Evolutionary conservation across 164 flowering plant species (phyloP).

Genomic region (Amborella trichopoda): DNA sequence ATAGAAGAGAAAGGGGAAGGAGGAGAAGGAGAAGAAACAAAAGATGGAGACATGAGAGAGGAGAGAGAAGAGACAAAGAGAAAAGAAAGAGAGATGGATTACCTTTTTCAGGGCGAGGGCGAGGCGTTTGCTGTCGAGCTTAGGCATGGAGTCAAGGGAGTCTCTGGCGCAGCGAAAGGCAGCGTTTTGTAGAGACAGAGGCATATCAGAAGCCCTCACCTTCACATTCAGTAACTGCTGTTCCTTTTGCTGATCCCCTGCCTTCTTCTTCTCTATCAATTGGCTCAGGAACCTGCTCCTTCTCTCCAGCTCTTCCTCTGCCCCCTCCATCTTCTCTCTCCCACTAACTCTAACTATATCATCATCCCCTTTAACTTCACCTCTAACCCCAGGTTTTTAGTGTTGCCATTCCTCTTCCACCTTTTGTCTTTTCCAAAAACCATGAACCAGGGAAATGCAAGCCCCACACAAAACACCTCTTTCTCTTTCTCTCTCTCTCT

Average conservation of each 20-base stretch:
- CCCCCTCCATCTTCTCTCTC: conserved; percentile 43
- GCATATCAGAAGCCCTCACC: conserved; percentile 86
- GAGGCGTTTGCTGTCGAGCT: conserved; percentile 77
- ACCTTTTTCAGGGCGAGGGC: conserved; percentile 95
- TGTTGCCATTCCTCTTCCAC: no score
- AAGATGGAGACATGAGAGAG: background rate
- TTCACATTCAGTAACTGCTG: conserved; percentile 37
- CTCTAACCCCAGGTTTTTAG: no score
- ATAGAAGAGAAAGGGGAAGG: no score
- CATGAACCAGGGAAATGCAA: no score
- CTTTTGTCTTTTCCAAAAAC: no score
- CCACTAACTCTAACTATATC: conserved; percentile 3
- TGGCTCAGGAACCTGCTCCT: conserved; percentile 77
- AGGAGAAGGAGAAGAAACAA: no score
- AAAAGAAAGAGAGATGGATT: background rate
- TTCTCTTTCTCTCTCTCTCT: no score
- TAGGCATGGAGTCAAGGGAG: conserved; percentile 60
- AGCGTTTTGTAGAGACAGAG: conserved; percentile 47
- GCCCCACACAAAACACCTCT: no score
- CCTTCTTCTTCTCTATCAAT: conserved; percentile 74
- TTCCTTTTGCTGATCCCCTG: conserved; percentile 36
- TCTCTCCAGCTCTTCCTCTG: conserved; percentile 77
- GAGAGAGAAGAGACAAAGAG: background rate
- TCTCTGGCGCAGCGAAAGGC: conserved; percentile 67
- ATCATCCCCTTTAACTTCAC: no score